Evolutionary conservation across 2,329 filamentous ascomycete species (phyloP), one percentile per base, ranked within the genome.

Genomic region (Neonectria hederae): DNA sequence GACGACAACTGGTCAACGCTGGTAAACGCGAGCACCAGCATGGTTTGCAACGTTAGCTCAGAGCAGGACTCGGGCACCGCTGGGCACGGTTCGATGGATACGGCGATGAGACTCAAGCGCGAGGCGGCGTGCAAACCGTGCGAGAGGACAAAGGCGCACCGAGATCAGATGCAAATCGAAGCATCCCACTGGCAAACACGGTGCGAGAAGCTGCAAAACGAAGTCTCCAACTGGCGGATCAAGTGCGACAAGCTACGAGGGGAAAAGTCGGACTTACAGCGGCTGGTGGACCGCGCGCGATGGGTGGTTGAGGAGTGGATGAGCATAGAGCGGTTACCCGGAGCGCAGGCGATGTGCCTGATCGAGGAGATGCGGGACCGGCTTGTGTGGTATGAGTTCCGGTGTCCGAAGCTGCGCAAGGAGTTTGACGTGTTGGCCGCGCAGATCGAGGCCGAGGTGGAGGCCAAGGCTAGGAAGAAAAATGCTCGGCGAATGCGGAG

Each of bases 261-360:
- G 19, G 54, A 63, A 28, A 43, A 19, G 7, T 58, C 49, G 19
- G 49, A 58, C 14, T 35, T 63, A 26, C 42, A 32, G 8, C 19
- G 14, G 13, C n/a, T 49, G 22, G 19, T 63, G 19, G 48, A 63
- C 49, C 24, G 54, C 10, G 35, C 43, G 19, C 57, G 51, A 14
- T 62, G 54, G 59, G 24, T 42, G 43, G 14, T 32, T 4, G 46
- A 63, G 11, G 54, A 63, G 11, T 59, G 45, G 32, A 9, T 42
- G 11, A 42, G 54, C 22, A 22, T 28, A 4, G 46, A 43, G 26
- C 53, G 21, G 3, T 9, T 62, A 6, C 38, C 59, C 32, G 28
- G 42, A 6, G 2, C 21, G 7, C 28, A 57, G 13, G 49, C 35
- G n/a, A 17, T 57, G 22, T 19, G 19, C 4, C 21, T 26, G 28